These are phyloP conservation scores for Solanum chmielewskii DNA, from an alignment of 257 asterid genomes.

Conservation along the genomic window DNA sequence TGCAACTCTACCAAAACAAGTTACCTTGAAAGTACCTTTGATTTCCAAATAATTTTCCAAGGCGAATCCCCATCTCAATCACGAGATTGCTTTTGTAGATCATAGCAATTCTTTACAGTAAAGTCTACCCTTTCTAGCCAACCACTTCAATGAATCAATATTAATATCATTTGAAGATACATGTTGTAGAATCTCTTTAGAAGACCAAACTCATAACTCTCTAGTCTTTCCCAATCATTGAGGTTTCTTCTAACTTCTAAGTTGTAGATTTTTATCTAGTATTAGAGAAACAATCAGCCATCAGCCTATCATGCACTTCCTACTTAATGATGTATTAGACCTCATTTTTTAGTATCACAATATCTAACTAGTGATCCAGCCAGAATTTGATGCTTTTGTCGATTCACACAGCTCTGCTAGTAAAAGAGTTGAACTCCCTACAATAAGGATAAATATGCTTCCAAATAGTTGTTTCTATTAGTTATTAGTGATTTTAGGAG, in stretches of 20 bases:
- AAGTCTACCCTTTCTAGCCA: not conserved
- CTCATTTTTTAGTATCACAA: not conserved
- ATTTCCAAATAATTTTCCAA: not conserved
- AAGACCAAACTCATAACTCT: not conserved
- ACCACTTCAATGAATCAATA: not conserved
- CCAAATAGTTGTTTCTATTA: not conserved
- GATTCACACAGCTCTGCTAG: not conserved
- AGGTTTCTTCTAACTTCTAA: not conserved
- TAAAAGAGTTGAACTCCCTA: not conserved
- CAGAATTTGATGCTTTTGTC: not conserved
- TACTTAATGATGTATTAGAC: not conserved
- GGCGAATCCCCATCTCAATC: not conserved
- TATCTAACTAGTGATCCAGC: not conserved
- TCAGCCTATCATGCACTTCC: not conserved
- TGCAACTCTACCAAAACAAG: not conserved
- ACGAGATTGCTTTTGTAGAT: not conserved
- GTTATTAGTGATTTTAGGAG: not conserved
- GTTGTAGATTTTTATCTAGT: not conserved
- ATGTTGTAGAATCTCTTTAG: not conserved
- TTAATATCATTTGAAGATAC: not conserved
- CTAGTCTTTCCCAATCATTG: not conserved
- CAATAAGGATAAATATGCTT: not conserved
- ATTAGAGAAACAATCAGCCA: not conserved
- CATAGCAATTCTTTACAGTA: not conserved
- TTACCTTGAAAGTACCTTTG: not conserved